Evolutionary conservation across 495 filamentous ascomycete genomes (phyloP), one percentile per base, ranked within the genome.

Genomic region (Daldinia vernicosa): DNA sequence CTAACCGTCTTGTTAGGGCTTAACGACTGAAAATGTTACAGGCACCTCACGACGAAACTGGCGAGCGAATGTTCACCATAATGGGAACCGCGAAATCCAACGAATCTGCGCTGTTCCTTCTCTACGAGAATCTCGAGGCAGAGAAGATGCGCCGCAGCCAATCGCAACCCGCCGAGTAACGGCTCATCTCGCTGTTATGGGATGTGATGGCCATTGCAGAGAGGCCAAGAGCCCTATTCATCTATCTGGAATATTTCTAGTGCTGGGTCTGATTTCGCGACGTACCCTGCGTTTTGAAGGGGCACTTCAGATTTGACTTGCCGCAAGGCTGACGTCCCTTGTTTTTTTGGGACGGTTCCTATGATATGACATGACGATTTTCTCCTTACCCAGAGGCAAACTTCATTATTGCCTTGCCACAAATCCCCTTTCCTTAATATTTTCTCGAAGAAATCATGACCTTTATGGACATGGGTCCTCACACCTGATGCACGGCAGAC

Each of bases 31-130:
- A 14, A 58, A 11, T 39, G 12, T 27, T n/a, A 56, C n/a, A 84
- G 82, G 92, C 93, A 24, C 93, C 96, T 33, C 95, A 99, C 74
- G 95, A 98, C 72, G 96, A 98, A 62, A 94, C 93, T 52, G 95
- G 95, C 59, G 95, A 99, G 87, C 89, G 95, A 75, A 98, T 99
- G 95, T 99, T 98, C 84, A 98, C 95, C 69, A 98, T 99, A 78
- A 97, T 96, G 87, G 95, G 95, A 66, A 96, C 92, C 63, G 89
- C 90, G 26, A 87, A 87, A 80, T 92, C 92, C 67, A 98, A 98
- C 75, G 95, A 99, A 83, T 94, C 93, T 71, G 95, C 95, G 15
- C 86, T 99, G 8, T 98, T 95, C 79, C 88, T 98, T 37, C 87
- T 99, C 55, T 99, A 99, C 82, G 95, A 99, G 86, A 98, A 99